Base-by-base conservation (phyloP, 495 filamentous ascomycete genomes). In the Pseudevernia furfuracea region DNA sequence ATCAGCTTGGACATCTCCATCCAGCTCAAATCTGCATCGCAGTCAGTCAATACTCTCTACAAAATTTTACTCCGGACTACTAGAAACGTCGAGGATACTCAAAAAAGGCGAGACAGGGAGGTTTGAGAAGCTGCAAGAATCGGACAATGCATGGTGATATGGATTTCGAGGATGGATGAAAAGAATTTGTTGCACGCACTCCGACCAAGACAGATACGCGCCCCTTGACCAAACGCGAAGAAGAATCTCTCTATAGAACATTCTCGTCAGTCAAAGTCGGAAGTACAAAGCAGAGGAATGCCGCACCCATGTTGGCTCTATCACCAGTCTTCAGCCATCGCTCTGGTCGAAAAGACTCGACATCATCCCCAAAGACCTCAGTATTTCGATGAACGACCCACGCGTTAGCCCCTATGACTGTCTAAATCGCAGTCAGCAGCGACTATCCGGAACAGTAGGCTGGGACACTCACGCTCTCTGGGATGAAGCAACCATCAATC, bases 341-440 rank as follows among this genome's bases (percentile, higher is more conserved):
- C 69, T 88, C 85, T 0, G 86, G 86, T 46, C 79, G 71, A 58
- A 76, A 88, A 23, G 65, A 71, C 25, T 85, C 81, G 1, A 82
- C 84, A 61, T 84, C 81, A 21, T 77, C 73, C 17, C 86, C 85
- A 72, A 85, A 89, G 38, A 87, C 72, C 25, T 80, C 81, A 38
- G 76, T 71, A 4, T 77, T 76, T 9, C 80, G 74, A 68, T 87
- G 83, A 23, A 88, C 74, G 44, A 86, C 80, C 84, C 83, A 87
- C 15, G 86, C 78, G 49, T 77, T 74, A 70, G 84, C 78, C 21
- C 85, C 85, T 0, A 88, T 83, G 61, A 86, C 82, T 9, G 85
- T 85, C 2, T 63, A 34, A 34, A 34, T 34, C n/a, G 11, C 17
- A n/a, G 21, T 57, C 39, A 37, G 53, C n/a, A 28, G 1, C 6